Conservation (phyloP, 2,329 filamentous ascomycete genomes). For the Kalmusia sp. region DNA sequence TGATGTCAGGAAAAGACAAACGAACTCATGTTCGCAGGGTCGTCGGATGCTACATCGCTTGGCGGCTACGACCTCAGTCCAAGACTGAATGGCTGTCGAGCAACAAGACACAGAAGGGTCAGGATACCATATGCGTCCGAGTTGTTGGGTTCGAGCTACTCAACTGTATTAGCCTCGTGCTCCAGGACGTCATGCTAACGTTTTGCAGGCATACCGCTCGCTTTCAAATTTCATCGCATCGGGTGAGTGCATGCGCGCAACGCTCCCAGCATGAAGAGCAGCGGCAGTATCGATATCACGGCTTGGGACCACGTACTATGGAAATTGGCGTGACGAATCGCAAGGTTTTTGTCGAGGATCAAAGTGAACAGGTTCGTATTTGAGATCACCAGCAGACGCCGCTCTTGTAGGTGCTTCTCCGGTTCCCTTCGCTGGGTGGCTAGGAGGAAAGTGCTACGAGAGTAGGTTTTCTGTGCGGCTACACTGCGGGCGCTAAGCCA, state of each 20-base stretch:
- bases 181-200: conserved; percentile 24
- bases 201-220: conserved; percentile 73
- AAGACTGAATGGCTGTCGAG: conserved; percentile 76
- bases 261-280: conserved; percentile 54
- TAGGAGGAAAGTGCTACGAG: conserved; percentile 12
- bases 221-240: conserved; percentile 90
- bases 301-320: conserved; percentile 17
- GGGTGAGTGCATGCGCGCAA: conserved; percentile 71
- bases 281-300: conserved; percentile 67
- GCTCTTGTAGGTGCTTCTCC: conserved; percentile 15
- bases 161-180: conserved; percentile 2
- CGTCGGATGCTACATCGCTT: conserved; percentile 66
- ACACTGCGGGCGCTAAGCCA: conserved; percentile 86
- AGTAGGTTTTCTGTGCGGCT: conserved; percentile 53
- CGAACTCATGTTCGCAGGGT: conserved; percentile 55
- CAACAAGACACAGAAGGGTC: conserved; percentile 85
- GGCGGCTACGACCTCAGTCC: conserved; percentile 65
- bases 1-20: background rate
- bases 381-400: conserved; percentile 44
- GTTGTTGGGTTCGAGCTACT: conserved; percentile 3
- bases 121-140: conserved; percentile 24
- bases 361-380: conserved; percentile 47
- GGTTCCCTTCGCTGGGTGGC: background rate
- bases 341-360: conserved; percentile 21
- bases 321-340: conserved; percentile 17